phyloP scores from a whole-genome alignment of 345 rosid species.

The Psidium friedrichsthalianum region DNA sequence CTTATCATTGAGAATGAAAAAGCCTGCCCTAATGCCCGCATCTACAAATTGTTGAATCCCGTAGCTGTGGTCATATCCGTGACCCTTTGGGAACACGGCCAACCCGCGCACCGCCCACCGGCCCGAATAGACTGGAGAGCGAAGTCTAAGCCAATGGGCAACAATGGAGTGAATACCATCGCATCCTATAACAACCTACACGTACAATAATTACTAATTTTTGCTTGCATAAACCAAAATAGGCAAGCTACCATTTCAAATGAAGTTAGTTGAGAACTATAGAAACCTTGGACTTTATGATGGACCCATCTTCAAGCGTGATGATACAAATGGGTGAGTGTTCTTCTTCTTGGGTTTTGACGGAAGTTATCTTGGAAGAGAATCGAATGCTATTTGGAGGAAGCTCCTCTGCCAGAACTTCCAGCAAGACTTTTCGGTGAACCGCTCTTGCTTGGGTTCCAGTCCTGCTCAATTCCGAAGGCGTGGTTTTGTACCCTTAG shows the following conservation, averaged over 20 bases:
- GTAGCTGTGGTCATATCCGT: background rate
- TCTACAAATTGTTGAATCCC: slow-evolving; percentile 2
- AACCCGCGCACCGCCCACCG: slow-evolving; percentile 18
- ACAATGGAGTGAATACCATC: slow-evolving; percentile 27
- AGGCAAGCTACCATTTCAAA: background rate
- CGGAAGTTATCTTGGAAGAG: slow-evolving; percentile 15
- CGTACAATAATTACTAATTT: background rate
- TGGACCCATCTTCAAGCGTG: slow-evolving; percentile 16
- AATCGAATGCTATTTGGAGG: slow-evolving; percentile 17
- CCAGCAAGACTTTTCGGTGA: slow-evolving; percentile 1
- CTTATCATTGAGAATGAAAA: slow-evolving; percentile 12
- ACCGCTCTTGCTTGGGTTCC: background rate
- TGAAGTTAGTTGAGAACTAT: background rate
- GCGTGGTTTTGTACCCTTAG: background rate
- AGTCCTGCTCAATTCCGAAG: background rate
- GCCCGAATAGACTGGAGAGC: slow-evolving; percentile 11
- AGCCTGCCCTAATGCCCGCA: slow-evolving; percentile 15
- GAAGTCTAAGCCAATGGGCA: slow-evolving; percentile 24
- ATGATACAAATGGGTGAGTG: background rate
- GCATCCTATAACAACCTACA: slow-evolving; percentile 34
- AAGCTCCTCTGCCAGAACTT: slow-evolving; percentile 25
- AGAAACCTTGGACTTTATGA: slow-evolving; percentile 20
- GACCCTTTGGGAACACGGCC: slow-evolving; percentile 20
- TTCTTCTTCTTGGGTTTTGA: slow-evolving; percentile 3
- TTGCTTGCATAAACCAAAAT: background rate